Evolutionary conservation across 2,329 filamentous ascomycete species (phyloP).

Genomic region (Lasiodiplodia hormozganensis): DNA sequence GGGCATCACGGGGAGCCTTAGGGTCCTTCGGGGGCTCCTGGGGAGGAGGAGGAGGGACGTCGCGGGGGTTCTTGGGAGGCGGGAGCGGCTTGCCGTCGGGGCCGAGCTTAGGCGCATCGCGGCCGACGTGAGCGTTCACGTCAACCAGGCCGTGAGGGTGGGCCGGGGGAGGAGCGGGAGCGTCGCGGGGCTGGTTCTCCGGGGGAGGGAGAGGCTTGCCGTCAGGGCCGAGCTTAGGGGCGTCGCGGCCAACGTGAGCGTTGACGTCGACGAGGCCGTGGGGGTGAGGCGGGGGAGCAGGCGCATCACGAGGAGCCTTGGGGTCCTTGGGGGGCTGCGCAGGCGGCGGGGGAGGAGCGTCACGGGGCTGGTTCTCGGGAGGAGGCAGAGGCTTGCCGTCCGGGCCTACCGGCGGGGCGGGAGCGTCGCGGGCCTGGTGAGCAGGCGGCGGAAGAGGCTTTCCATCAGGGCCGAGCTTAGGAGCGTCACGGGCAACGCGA

Average conservation of each 20-base stretch:
- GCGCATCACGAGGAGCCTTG: not conserved
- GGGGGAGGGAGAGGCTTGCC: not conserved
- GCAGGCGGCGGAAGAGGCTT: not conserved
- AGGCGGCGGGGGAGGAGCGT: not conserved
- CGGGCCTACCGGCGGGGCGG: not conserved
- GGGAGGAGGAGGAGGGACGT: not conserved
- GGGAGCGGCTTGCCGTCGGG: not conserved
- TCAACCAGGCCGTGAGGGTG: not conserved
- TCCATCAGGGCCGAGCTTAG: not conserved
- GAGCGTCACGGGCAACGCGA: constrained; percentile 17
- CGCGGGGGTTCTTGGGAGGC: not conserved
- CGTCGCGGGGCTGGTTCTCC: not conserved
- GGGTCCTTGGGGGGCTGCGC: not conserved
- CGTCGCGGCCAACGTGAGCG: not conserved
- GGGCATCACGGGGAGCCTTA: constrained; percentile 3
- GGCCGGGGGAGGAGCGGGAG: not conserved
- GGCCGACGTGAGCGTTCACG: not conserved
- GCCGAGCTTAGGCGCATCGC: not conserved
- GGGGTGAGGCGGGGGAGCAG: not conserved
- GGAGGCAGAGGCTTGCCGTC: not conserved
- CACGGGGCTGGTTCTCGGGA: not conserved
- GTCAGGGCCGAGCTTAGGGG: not conserved
- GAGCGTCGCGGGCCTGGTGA: not conserved
- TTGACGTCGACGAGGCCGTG: not conserved
- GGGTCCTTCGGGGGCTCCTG: not conserved